Base-by-base conservation (phyloP, 2,329 filamentous ascomycete species). In the Curvularia sp. region DNA sequence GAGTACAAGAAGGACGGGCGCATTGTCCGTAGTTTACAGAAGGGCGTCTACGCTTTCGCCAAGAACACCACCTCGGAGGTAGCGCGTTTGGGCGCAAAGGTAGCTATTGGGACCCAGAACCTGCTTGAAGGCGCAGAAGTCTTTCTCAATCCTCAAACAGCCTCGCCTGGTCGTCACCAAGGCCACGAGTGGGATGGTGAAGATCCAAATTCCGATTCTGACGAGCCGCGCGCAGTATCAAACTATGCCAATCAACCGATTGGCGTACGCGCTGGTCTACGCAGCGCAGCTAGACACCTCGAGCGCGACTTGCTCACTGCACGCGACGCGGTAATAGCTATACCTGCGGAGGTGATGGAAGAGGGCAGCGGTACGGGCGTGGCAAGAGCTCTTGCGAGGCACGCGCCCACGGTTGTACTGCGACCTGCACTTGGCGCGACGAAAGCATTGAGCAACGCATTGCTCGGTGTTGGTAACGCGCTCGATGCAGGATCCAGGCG, bases 1-100 rank as follows among this genome's bases (percentile, higher is more conserved):
- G 95, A 99, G 74, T 99, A 99, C 77, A 87, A 87, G 74, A 97
- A 96, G 76, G 95, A 99, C 67, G 95, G 95, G 0, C 88, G 95
- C 28, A 87, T 99, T 51, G 88, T 99, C 4, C 90, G 95, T 52
- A 95, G 92, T 75, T 89, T 99, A 51, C 89, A 92, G 60, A 98
- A 97, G 78, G 95, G 96, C 2, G 93, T 93, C 0, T 82, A 89
- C 8, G 89, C 92, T 1, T 99, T 99, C 77, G 93, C 92, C 34
- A 93, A 91, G 71, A 97, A 93, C 1, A 99, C 95, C 0, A 93
- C 93, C 2, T 96, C 90, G 0, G 95, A 97, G 73, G 84, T 98
- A n/a, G 90, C 97, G 63, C 95, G 95, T 70, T 83, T 99, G 0
- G 94, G 95, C 12, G 95, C 95, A 45, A 98, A 97, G 77, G 82